Evolutionary conservation across 345 rosid species (phyloP).

Genomic region (sweet orange (Citrus sinensis)): DNA sequence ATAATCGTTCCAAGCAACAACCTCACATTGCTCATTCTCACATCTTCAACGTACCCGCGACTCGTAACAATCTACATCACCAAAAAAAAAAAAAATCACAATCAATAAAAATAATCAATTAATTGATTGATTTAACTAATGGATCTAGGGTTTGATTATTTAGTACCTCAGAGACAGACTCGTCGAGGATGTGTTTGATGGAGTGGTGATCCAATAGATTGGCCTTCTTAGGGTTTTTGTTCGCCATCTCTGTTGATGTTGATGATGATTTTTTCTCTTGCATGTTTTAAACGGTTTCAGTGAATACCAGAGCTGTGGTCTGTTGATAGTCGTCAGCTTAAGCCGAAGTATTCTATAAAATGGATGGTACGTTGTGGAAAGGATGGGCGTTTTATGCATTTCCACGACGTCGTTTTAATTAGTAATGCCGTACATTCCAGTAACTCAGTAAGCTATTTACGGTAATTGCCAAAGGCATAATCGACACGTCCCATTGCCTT

Average conservation of each 20-base stretch:
- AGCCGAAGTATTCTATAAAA: background rate
- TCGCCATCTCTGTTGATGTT: conserved; percentile 33
- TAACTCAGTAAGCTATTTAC: rapidly evolving
- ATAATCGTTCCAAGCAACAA: conserved; percentile 66
- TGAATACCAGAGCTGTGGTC: background rate
- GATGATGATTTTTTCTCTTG: conserved; percentile 40
- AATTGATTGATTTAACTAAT: background rate
- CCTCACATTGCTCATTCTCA: conserved; percentile 77
- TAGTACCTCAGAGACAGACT: conserved; percentile 79
- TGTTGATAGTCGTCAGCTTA: too few species aligned
- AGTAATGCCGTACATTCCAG: too few species aligned
- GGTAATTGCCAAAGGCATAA: too few species aligned
- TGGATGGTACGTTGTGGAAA: background rate
- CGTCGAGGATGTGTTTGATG: conserved; percentile 92
- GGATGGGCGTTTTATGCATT: background rate
- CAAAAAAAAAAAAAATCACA: background rate
- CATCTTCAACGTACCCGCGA: conserved; percentile 84
- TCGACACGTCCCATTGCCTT: too few species aligned
- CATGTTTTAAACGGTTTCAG: conserved; percentile 25
- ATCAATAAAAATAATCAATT: background rate
- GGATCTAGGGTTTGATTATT: conserved; percentile 9
- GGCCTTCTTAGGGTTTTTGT: conserved; percentile 69
- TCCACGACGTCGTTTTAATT: background rate
- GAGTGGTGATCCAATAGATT: conserved; percentile 94
- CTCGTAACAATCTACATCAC: conserved; percentile 61